Base-by-base conservation (phyloP, 106 monocot species). In the Ottelia alismoides region DNA sequence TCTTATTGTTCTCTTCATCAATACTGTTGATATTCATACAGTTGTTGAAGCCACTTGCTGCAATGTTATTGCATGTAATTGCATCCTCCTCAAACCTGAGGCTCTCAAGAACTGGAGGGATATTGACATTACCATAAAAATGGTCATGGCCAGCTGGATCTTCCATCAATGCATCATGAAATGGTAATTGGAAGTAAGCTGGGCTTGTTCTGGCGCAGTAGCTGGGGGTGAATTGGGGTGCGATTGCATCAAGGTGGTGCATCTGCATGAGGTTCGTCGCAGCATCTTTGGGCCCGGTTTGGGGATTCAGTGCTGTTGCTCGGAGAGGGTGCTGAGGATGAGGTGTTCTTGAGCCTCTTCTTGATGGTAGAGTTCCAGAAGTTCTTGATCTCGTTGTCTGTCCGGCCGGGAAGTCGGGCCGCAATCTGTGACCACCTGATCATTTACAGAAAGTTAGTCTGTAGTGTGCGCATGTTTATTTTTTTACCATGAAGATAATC, bases 361-460 rank as follows among this genome's bases (percentile, higher is more conserved):
- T 91, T 91, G 52, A 91, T 84, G 11, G 90, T 91, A n/a, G 90
- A 91, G 60, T 91, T 91, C 90, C 90, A 91, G 31, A 85, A 91
- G 75, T 91, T 91, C 81, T 91, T 91, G 28, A 91, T 84, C 60
- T 91, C 90, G 31, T 91, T 91, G 48, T 91, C 90, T 0, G 90
- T 91, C 9, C 90, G 74, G 11, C 90, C 90, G 0, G 90, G 84
- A 31, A 91, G 29, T 2, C 90, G 74, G 0, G 85, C 77, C 3
- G 90, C 90, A 28, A 91, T 91, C 47, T 84, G 90, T 1, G 90
- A 91, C 90, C 90, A 91, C 61, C 90, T 91, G 61, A 2, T n/a
- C n/a, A n/a, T n/a, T n/a, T n/a, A n/a, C n/a, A n/a, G n/a, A n/a
- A n/a, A n/a, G n/a, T n/a, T n/a, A n/a, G n/a, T n/a, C n/a, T n/a